phyloP scores from a whole-genome alignment of 768 basidiomycete genomes.

The Tulasnella sp. region DNA sequence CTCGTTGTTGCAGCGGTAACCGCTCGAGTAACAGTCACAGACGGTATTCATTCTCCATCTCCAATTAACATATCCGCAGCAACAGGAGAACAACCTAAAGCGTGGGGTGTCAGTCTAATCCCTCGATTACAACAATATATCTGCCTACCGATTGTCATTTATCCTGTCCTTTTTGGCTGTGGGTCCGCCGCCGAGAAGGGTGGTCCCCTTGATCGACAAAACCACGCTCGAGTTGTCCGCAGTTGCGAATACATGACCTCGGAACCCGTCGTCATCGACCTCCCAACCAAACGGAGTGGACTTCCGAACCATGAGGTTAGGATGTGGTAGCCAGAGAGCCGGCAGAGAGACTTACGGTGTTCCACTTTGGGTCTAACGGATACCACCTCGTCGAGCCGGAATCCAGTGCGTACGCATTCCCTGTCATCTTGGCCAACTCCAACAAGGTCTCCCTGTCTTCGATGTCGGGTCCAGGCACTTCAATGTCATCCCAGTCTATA shows the following conservation, averaged over 20 bases:
- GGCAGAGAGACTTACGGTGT: conserved; percentile 37
- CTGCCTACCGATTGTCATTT: conserved; percentile 57
- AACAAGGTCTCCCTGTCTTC: conserved; percentile 62
- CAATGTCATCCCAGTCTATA: conserved; percentile 55
- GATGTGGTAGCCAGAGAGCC: not conserved
- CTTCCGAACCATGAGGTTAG: conserved; percentile 31
- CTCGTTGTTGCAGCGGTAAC: conserved; percentile 65
- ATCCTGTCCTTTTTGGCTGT: conserved; percentile 88
- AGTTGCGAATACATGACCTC: conserved; percentile 84
- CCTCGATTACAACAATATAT: not conserved
- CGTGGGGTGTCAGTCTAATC: not conserved
- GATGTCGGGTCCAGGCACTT: conserved; percentile 64
- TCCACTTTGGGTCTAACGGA: conserved; percentile 54
- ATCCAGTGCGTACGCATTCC: conserved; percentile 64
- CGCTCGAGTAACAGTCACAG: conserved; percentile 73
- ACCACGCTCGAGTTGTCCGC: conserved; percentile 79
- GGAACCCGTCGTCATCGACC: conserved; percentile 77
- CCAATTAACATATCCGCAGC: conserved; percentile 83
- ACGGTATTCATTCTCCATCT: conserved; percentile 81
- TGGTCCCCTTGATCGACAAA: conserved; percentile 90
- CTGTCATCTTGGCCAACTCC: conserved; percentile 80
- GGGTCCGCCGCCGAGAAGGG: conserved; percentile 69
- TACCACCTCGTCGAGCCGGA: conserved; percentile 65
- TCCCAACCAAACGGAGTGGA: conserved; percentile 82
- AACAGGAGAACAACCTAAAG: conserved; percentile 50